Evolutionary conservation across 2,329 filamentous ascomycete genomes (phyloP).

Genomic region (Aspergillus brunneoviolaceus): DNA sequence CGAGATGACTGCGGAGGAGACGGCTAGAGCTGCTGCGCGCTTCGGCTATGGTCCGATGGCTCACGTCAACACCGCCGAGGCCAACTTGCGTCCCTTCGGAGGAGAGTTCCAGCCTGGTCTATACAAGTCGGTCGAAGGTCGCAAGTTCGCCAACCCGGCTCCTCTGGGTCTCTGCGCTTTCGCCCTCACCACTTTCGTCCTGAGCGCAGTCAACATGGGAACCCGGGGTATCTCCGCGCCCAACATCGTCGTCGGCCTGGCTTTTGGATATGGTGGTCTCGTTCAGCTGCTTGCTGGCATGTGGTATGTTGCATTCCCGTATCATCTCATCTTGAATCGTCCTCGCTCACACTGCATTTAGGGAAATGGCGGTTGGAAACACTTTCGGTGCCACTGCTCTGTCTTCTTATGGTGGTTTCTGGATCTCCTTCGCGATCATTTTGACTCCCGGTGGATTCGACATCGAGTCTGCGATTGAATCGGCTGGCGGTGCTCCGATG

Average conservation of each 20-base stretch:
- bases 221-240: slow-evolving; percentile 59
- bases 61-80: slow-evolving; percentile 47
- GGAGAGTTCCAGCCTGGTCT: slow-evolving; percentile 72
- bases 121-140: slow-evolving; percentile 61
- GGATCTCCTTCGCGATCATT: slow-evolving; percentile 73
- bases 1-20: slow-evolving; percentile 45
- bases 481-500: slow-evolving; percentile 37
- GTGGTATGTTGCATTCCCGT: slow-evolving; percentile 60
- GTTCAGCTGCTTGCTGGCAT: slow-evolving; percentile 80
- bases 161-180: slow-evolving; percentile 76
- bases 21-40: slow-evolving; percentile 46
- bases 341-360: slow-evolving; percentile 33
- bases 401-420: slow-evolving; percentile 81
- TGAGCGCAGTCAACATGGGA: slow-evolving; percentile 71
- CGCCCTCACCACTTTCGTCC: slow-evolving; percentile 78
- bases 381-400: slow-evolving; percentile 81
- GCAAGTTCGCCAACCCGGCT: slow-evolving; percentile 77
- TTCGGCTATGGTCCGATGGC: slow-evolving; percentile 55
- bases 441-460: slow-evolving; percentile 67
- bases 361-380: slow-evolving; percentile 86
- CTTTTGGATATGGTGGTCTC: slow-evolving; percentile 74
- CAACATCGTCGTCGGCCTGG: slow-evolving; percentile 67
- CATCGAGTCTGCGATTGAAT: slow-evolving; percentile 49
- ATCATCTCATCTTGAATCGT: not conserved
- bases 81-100: slow-evolving; percentile 62